Percentiles rank a stretch among this genome's conserved stretches.
These are phyloP conservation scores for Lentinula edodes DNA, from an alignment of 768 basidiomycete species.

Conservation along the genomic window DNA sequence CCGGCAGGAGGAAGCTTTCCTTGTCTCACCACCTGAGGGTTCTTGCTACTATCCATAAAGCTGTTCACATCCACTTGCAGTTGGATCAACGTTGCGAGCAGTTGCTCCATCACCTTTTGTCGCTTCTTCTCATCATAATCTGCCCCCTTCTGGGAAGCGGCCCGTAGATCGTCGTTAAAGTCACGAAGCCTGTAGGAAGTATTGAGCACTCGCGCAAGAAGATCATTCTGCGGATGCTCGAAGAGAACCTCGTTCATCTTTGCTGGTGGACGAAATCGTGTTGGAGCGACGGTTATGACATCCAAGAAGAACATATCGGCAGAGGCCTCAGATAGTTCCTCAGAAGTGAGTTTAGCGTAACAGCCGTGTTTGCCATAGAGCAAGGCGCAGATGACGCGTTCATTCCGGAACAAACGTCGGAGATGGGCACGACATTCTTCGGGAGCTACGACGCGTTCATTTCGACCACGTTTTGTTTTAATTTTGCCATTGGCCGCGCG, in stretches of 20 bases:
- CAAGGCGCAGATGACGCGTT: conserved; percentile 74
- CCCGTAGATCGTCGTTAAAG: conserved; percentile 59
- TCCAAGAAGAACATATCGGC: conserved; percentile 99
- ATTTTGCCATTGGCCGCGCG: conserved; percentile 71
- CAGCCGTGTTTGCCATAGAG: conserved; percentile 93
- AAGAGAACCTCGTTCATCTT: conserved; percentile 90
- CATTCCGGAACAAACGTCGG: conserved; percentile 81
- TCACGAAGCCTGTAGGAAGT: conserved; percentile 81
- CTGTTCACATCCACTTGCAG: conserved; percentile 94
- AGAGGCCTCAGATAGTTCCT: conserved; percentile 61
- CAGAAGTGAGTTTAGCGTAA: conserved; percentile 55
- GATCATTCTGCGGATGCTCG: conserved; percentile 94
- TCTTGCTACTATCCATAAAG: conserved; percentile 96
- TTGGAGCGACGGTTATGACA: conserved; percentile 86
- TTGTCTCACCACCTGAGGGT: conserved; percentile 76
- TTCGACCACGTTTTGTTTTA: conserved; percentile 73
- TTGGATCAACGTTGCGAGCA: conserved; percentile 82
- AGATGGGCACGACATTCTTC: conserved; percentile 95
- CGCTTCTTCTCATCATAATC: conserved; percentile 44
- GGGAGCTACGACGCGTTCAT: conserved; percentile 86
- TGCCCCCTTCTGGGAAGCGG: conserved; percentile 54
- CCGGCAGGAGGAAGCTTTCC: conserved; percentile 91
- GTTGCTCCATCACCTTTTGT: conserved; percentile 52
- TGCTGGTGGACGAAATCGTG: conserved; percentile 91
- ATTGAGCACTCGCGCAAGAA: conserved; percentile 72